phyloP scores from a whole-genome alignment of 2,329 filamentous ascomycete genomes.

The Harringtonia aguacate region DNA sequence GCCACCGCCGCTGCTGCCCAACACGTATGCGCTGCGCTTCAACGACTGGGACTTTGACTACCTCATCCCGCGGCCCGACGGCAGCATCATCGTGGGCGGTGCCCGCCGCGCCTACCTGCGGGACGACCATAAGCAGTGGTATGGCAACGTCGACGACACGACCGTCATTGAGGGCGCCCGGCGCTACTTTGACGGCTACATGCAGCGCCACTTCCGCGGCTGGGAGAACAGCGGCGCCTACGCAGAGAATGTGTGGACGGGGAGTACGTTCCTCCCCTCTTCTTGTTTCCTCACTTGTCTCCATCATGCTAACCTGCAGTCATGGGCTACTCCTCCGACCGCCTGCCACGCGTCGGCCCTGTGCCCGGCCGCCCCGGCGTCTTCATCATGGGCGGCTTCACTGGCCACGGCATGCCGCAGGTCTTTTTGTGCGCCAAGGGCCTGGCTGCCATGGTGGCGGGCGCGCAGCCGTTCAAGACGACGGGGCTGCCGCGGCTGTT shows the following conservation, averaged over 20 bases:
- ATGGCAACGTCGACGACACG: too few relatives aligned
- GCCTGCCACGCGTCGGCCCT: constrained; percentile 29
- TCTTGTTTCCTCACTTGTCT: constrained; percentile 15
- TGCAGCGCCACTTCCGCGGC: constrained; percentile 34
- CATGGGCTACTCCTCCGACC: constrained; percentile 37
- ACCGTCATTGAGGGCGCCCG: too few relatives aligned
- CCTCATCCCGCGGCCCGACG: too few relatives aligned
- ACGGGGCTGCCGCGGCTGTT: constrained; percentile 26
- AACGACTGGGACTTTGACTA: too few relatives aligned
- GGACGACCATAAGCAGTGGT: too few relatives aligned
- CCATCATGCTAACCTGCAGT: constrained; percentile 19
- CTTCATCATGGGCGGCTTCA: constrained; percentile 36
- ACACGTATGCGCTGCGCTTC: too few relatives aligned
- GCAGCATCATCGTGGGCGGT: too few relatives aligned
- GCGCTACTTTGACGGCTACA: too few relatives aligned
- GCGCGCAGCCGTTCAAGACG: constrained; percentile 19
- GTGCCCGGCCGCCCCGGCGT: constrained; percentile 28
- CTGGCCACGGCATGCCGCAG: too few relatives aligned
- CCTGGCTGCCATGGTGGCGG: constrained; percentile 25
- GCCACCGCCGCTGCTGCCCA: too few relatives aligned
- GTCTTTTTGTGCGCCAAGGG: constrained; percentile 29
- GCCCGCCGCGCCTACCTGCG: too few relatives aligned
- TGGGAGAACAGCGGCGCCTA: constrained; percentile 33
- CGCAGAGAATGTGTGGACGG: constrained; percentile 24
- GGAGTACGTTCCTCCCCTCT: constrained; percentile 19